Base-by-base conservation (phyloP, 371 early-diverging fungal genomes). In the Syncephalastrum sp. region DNA sequence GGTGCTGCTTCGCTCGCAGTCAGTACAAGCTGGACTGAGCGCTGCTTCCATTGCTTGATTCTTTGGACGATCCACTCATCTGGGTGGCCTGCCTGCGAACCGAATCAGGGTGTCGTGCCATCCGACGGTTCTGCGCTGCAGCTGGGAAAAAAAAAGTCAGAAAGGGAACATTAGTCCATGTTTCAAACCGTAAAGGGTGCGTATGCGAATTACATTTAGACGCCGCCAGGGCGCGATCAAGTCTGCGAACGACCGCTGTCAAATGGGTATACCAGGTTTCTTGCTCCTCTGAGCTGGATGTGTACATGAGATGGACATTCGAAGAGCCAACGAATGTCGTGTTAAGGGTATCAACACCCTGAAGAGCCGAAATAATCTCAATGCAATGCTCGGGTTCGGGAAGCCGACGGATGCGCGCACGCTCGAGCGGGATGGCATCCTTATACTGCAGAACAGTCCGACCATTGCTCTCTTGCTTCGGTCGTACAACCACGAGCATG, bases 311-410 rank as follows among this genome's bases (percentile, higher is more conserved):
- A 56, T 65, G 65, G 16, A 56, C 57, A 5, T 53, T 47, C n/a
- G 65, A 38, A 1, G 64, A 61, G 15, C 61, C 63, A 8, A 69
- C 60, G 21, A 56, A 59, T 2, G 69, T 69, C 16, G 65, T 60
- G 42, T 65, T 65, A 6, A 69, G 51, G 10, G 65, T 60, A 29
- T 69, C 69, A 0, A 69, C 58, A 23, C 69, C 69, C 14, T 59
- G 59, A 25, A 63, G 61, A 1, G 65, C 60, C 17, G 65, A 65
- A 3, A 57, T 65, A 16, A 69, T 63, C 60, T 69, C 69, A 42
- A 69, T 53, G 38, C 66, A 60, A 50, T 56, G 53, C 3, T 56
- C 42, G 29, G 59, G 29, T 46, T 68, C 47, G 13, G 50, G 27
- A 17, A 45, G 15, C 3, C 50, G 47, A 25, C 66, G 61, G 17